Percentiles rank a stretch among this genome's conserved stretches.
These are phyloP conservation scores for Nephelium lappaceum DNA, from an alignment of 345 rosid genomes.

Conservation along the genomic window DNA sequence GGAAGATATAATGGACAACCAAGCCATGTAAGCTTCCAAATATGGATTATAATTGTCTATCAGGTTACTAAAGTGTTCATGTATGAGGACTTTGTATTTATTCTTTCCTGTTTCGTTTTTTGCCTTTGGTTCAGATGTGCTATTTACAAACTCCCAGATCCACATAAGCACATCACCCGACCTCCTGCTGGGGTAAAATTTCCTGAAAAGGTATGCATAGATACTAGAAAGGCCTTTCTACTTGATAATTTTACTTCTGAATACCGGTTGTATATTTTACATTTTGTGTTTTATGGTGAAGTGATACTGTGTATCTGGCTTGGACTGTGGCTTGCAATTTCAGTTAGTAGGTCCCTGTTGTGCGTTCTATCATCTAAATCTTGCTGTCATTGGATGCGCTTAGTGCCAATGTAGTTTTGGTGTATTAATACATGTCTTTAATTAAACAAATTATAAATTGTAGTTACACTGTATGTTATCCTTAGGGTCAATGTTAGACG, in stretches of 20 bases:
- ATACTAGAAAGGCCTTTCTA: background rate
- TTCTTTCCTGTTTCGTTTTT: constrained; percentile 14
- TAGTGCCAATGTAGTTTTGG: background rate
- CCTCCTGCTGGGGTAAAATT: constrained; percentile 64
- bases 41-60: background rate
- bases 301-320: background rate
- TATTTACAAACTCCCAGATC: constrained; percentile 80
- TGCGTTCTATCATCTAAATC: background rate
- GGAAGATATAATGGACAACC: constrained; percentile 86
- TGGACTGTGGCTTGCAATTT: background rate
- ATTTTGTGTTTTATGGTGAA: background rate
- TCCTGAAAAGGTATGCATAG: constrained; percentile 68
- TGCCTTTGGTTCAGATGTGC: constrained; percentile 60
- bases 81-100: background rate
- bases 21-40: constrained; percentile 72
- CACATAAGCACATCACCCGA: constrained; percentile 58
- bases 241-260: background rate
- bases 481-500: background rate
- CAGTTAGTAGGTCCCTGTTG: background rate
- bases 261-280: background rate
- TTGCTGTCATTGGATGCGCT: too few relatives aligned
- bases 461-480: background rate
- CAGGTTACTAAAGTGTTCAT: background rate
- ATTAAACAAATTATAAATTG: background rate
- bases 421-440: background rate